Percentiles rank a stretch among this genome's conserved stretches.
These are phyloP conservation scores for Hibiscus tridactylites DNA, from an alignment of 345 rosid genomes.

Conservation along the genomic window DNA sequence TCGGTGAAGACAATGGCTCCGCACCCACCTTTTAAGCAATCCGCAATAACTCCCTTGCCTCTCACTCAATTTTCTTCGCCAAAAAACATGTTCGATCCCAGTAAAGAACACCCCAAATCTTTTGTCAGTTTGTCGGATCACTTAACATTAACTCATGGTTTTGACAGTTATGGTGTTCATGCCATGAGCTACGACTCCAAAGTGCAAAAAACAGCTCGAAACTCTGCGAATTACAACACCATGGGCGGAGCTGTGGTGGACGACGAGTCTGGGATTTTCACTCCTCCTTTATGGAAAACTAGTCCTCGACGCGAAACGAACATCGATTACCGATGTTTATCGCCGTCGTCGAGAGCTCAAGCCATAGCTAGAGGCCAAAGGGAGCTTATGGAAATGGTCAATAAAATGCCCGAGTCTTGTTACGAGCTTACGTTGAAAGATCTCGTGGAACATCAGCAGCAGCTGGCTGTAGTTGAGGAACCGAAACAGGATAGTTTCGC, in stretches of 20 bases:
- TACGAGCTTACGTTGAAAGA: slow-evolving; percentile 80
- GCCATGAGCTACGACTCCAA: not conserved
- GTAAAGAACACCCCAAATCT: not conserved
- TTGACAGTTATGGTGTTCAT: not conserved
- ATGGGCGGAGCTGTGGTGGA: not conserved
- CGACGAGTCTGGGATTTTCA: slow-evolving; percentile 42
- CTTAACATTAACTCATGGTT: not conserved
- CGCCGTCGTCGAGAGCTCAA: slow-evolving; percentile 62
- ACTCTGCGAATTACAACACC: not conserved
- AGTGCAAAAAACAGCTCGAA: slow-evolving; percentile 2
- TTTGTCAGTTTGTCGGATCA: not conserved
- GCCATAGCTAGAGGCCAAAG: slow-evolving; percentile 78
- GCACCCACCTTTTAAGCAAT: not conserved
- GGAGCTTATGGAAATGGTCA: slow-evolving; percentile 94
- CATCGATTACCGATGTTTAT: slow-evolving; percentile 38
- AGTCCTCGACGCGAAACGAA: slow-evolving; percentile 35
- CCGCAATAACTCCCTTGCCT: not conserved
- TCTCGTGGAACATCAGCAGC: slow-evolving; percentile 48
- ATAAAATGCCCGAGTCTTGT: slow-evolving; percentile 77
- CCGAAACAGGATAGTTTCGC: slow-evolving; percentile 19
- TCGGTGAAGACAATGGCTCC: slow-evolving; percentile 1
- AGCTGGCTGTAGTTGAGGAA: slow-evolving; percentile 8
- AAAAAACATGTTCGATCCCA: slow-evolving; percentile 8
- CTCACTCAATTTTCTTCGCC: not conserved
- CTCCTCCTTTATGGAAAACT: slow-evolving; percentile 65